Base-by-base conservation (phyloP, 805 yeast genomes). In the Teunomyces atbi region DNA sequence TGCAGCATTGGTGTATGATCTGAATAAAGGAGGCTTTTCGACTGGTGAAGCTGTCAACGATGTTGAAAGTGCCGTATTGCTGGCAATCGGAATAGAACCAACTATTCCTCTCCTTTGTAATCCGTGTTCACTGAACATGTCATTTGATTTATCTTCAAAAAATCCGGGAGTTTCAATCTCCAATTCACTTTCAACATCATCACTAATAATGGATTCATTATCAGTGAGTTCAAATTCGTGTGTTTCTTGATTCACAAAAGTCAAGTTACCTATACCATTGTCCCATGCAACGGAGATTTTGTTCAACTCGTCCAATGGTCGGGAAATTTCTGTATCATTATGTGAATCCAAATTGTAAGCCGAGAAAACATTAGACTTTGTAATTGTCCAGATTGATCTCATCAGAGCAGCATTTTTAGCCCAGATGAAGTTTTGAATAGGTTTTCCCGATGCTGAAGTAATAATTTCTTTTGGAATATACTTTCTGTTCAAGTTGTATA, bases 381-480 rank as follows among this genome's bases (percentile, higher is more conserved):
- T 64, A 32, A 72, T 46, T n/a, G 74, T 61, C 76, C 75, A 72
- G 4, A 72, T 41, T 45, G 52, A 59, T 28, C 73, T 56, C 1
- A 57, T 33, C 5, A 47, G 48, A 5, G 45, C 37, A 5, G 56
- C 42, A 45, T 62, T 61, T 15, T 50, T 48, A n/a, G 73, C 68
- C 77, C 77, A 72, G 7, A 68, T 60, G 49, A 72, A 72, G 54
- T 71, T 72, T 45, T 64, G 76, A 45, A 69, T 60, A 1, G 76
- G 72, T 43, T 64, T 69, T 13, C 55, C 52, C 1, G 81, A 75
- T 23, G 74, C 66, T 26, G 78, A 72, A 71, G 83, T 82, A 6
- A 74, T 60, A 6, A 88, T 59, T n/a, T 84, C 89, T 7, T 76
- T 74, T 1, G 97, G 96, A 18, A 90, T 77, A 58, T 77, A 84